Conservation (phyloP, 176 grass and related monocot species). For the Oryza brachyantha region DNA sequence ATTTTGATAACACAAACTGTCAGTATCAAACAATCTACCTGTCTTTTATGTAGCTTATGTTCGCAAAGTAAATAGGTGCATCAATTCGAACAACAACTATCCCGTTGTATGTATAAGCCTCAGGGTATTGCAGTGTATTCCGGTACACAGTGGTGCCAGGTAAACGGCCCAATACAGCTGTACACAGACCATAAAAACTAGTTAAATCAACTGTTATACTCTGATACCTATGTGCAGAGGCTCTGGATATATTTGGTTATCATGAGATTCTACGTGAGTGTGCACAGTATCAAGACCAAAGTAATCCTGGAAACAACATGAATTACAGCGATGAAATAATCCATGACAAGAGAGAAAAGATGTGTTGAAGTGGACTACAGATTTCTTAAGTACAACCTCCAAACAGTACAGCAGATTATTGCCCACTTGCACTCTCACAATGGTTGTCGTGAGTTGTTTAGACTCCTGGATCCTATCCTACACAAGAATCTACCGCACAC, state of each 20-base stretch:
- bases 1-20: neutral
- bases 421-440: neutral
- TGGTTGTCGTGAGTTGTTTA: neutral
- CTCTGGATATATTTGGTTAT: too few species aligned
- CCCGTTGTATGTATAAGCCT: slow-evolving; percentile 86
- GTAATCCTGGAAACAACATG: too few species aligned
- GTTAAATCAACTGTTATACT: neutral
- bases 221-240: too few species aligned
- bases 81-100: slow-evolving; percentile 92
- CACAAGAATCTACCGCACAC: neutral
- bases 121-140: slow-evolving; percentile 83
- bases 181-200: slow-evolving; percentile 18
- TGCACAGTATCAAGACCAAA: too few species aligned
- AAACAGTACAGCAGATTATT: neutral
- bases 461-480: neutral
- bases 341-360: neutral
- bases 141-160: slow-evolving; percentile 93
- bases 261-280: too few species aligned
- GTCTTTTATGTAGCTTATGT: slow-evolving; percentile 94
- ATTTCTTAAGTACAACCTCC: neutral
- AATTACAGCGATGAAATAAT: neutral
- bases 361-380: too few species aligned
- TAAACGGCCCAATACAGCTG: slow-evolving; percentile 89
- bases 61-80: slow-evolving; percentile 97
- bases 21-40: slow-evolving; percentile 45